These are phyloP conservation scores for Bolboschoenoplectus hybrid DNA, from an alignment of 202 grass and related monocot species.

Conservation along the genomic window DNA sequence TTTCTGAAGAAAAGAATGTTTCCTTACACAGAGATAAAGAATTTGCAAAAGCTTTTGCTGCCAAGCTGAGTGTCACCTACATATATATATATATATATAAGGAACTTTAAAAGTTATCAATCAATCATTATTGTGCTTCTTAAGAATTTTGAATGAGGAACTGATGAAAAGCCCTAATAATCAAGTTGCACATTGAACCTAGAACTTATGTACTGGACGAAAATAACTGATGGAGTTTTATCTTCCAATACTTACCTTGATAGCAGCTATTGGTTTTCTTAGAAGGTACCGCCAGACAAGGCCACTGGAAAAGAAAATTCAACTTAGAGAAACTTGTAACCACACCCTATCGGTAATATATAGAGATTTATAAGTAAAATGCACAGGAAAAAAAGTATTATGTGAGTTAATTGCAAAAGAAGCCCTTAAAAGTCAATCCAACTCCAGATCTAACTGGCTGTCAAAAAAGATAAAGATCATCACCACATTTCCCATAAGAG, in stretches of 20 bases:
- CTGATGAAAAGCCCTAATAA: conserved; percentile 17
- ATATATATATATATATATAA: conserved; percentile 10
- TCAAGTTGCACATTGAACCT: conserved; percentile 37
- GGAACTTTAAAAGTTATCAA: not conserved
- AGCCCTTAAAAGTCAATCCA: not conserved
- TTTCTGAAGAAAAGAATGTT: conserved; percentile 89
- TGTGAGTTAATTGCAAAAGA: not conserved
- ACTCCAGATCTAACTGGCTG: not conserved
- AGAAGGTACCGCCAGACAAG: conserved; percentile 91
- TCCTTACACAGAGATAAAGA: conserved; percentile 84
- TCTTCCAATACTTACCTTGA: conserved; percentile 61
- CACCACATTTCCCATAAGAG: not conserved
- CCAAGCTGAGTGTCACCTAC: conserved; percentile 92
- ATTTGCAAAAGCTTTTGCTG: conserved; percentile 91
- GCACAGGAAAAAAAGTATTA: not conserved
- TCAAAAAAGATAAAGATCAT: conserved; percentile 4
- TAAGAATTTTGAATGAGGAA: not conserved
- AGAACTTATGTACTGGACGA: not conserved
- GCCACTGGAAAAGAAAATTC: conserved; percentile 53
- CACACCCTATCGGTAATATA: not conserved
- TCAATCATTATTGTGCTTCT: not conserved
- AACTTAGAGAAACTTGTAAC: not conserved
- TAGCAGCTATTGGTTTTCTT: conserved; percentile 75
- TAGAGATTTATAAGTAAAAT: not conserved
- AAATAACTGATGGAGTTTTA: not conserved